Base-by-base conservation (phyloP, 179 eudicot species). In the Carnegiea gigantea region DNA sequence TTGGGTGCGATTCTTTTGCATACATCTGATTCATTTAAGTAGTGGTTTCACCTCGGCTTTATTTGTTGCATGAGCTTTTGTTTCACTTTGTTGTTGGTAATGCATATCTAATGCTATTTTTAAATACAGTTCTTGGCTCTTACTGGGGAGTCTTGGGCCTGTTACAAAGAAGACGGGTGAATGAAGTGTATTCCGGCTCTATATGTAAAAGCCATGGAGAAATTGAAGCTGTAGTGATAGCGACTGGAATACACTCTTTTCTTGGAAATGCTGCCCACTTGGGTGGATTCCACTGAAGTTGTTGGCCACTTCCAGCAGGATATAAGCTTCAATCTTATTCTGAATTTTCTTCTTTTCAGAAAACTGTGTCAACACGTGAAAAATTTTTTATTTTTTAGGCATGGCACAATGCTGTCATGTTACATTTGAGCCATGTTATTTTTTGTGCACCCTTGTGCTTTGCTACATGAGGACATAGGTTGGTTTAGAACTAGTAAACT, bases 241-340 rank as follows among this genome's bases (percentile, higher is more conserved):
- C 96, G 49, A 92, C 94, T 65, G 96, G 96, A 11, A 90, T 91
- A 59, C 87, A 92, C 82, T 88, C 96, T 65, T 92, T 92, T 80
- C 89, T 92, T 76, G 96, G 96, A 72, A 92, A 89, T 80, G 96
- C 96, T 57, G 96, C 96, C 48, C 91, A 88, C 83, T 85, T 91
- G 53, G 53, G 93, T 91, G 79, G 96, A 92, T 85, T 84, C 87
- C 78, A 92, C 94, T 78, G 88, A 89, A 65, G 77, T 64, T 54
- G 85, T 91, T 77, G 96, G 96, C 81, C 96, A 92, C 74, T 92
- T 92, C 83, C 94, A 92, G 85, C 82, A 89, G 96, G 96, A 81
- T 3, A 72, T 75, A 57, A 67, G 12, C 23, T 59, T 40, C 65
- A 24, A 24, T n/a, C 21, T 18, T 44, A 40, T 53, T 48, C 24